Base-by-base conservation (phyloP, 2,329 filamentous ascomycete genomes). In the Amylocarpus encephaloides region DNA sequence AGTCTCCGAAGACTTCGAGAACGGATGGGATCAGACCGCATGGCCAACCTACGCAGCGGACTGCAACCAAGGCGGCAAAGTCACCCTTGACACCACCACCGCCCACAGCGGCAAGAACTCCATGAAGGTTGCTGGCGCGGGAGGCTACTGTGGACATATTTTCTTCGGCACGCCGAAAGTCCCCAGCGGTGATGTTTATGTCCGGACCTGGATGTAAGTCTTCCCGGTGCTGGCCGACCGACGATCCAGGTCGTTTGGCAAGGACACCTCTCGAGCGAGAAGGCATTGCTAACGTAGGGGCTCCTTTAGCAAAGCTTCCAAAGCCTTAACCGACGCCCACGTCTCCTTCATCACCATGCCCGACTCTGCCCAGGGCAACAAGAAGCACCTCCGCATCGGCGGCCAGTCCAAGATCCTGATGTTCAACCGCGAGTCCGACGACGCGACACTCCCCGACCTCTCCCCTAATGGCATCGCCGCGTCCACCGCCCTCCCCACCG, bases 291-390 rank as follows among this genome's bases (percentile, higher is more conserved):
- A 50, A 68, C 36, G 47, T 49, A 11, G 7, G 32, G 52, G 19
- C 15, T 46, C 39, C 50, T 62, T 6, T 44, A 80, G 78, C 44
- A 79, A 80, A 67, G 71, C 76, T 2, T 70, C 73, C 44, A 79
- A 74, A 56, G 73, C 79, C 49, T 67, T 83, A n/a, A 80, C 76
- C 6, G 72, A 73, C 64, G 71, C 75, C 16, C 79, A 83, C 66
- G 76, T 82, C 54, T 73, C 77, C 42, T 82, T 82, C 70, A 82
- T 82, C 67, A 81, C 78, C 16, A 81, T 82, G 77, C 74, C 78
- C 2, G 79, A 82, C 66, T 68, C 76, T 0, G 70, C 75, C 1
- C 77, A 78, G 52, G 77, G 74, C 52, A 63, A 65, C 40, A 74
- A 74, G 48, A 82, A 82, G 66, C 78, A 82, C 59, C 75, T 83